Evolutionary conservation across 495 filamentous ascomycete species (phyloP), one percentile per base, ranked within the genome.

Genomic region (Aspergillus ostianus): DNA sequence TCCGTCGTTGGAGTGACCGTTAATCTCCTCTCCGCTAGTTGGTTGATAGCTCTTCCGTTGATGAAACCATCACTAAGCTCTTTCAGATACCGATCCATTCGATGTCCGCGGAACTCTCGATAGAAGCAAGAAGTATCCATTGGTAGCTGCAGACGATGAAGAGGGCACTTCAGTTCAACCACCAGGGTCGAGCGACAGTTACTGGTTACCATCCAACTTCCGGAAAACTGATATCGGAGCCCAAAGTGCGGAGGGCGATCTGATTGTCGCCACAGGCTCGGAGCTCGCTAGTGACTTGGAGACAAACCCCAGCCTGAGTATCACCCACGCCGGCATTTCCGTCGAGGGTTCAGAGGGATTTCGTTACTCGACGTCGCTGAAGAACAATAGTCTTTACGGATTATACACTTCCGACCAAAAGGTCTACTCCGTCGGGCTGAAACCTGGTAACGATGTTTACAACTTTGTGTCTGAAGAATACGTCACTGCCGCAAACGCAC

Each of bases 361-460:
- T 29, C 49, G 20, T 21, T 51, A 51, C 49, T 51, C 49, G 7
- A 51, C 20, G 5, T 2, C 49, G 1, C 29, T 51, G 19, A 51
- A 51, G 49, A 51, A 51, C 23, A 51, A 51, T 17, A 51, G 20
- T 21, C 49, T 51, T 51, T 51, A 51, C 12, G 49, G 49, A 20
- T 17, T 51, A 51, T 51, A 51, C 49, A 51, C 21, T 20, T 51
- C 21, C 20, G 49, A 51, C 7, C 49, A 51, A 27, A 51, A 29
- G 49, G 49, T 51, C 23, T 51, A 51, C 29, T 51, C 49, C 8
- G 49, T 51, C 15, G 49, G 49, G 9, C 49, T 51, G 2, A 51
- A 51, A 20, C 20, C 49, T 29, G 21, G 29, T 27, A 27, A 23
- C 20, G 49, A 51, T 15, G 29, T 27, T 2, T 51, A 51, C 9